Conservation (phyloP, 176 grass and related monocot genomes). For the Avena sativa region DNA sequence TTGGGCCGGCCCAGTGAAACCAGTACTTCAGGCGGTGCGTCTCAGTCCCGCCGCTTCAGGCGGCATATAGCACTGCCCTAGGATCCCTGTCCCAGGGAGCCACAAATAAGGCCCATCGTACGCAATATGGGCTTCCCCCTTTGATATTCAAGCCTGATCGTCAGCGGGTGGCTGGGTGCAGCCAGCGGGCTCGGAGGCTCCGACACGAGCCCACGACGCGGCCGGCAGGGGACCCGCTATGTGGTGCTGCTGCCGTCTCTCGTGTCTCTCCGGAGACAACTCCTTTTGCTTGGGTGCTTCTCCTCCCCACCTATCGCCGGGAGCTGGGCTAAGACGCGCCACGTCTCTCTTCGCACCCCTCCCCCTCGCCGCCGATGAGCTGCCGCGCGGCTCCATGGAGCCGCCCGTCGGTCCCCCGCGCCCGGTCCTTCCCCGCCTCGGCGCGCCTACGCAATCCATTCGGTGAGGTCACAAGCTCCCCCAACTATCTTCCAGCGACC, state of each 20-base stretch:
- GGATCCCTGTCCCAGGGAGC: too few relatives aligned
- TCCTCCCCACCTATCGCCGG: neutral
- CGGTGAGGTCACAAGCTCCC: conserved; percentile 33
- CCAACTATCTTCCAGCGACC: neutral
- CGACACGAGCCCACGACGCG: neutral
- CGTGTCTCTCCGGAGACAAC: conserved; percentile 5
- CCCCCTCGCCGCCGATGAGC: conserved; percentile 46
- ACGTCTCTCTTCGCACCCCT: conserved; percentile 26
- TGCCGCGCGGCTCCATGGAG: conserved; percentile 48
- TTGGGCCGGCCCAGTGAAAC: too few relatives aligned
- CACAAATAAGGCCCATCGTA: neutral
- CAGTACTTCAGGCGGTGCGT: too few relatives aligned
- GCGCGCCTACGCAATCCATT: conserved; percentile 31
- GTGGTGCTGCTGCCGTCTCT: neutral
- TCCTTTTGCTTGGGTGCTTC: neutral
- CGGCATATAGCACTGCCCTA: too few relatives aligned
- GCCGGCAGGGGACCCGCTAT: neutral
- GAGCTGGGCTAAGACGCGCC: conserved; percentile 12
- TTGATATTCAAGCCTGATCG: neutral
- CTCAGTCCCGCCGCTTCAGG: too few relatives aligned
- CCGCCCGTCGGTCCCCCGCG: conserved; percentile 13
- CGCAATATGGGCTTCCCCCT: neutral
- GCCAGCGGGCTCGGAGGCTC: neutral
- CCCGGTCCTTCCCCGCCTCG: conserved; percentile 5
- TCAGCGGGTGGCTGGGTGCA: neutral